These are phyloP conservation scores for Toxicodendron radicans DNA, from an alignment of 345 rosid genomes.

Conservation along the genomic window DNA sequence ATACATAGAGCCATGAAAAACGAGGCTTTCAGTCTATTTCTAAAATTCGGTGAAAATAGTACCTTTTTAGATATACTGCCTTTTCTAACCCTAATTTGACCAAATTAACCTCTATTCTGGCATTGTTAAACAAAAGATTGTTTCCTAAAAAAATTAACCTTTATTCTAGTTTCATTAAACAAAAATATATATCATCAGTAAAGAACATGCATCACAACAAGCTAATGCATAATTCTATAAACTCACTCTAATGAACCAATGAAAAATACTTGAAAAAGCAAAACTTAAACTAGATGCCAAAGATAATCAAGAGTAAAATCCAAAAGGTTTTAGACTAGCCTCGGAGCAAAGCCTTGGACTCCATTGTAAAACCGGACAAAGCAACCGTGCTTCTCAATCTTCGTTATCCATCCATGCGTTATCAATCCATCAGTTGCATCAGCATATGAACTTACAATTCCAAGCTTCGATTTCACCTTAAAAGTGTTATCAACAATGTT, in stretches of 20 bases:
- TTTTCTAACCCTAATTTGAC: not conserved
- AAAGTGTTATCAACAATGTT: conserved; percentile 19
- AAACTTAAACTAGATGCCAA: not conserved
- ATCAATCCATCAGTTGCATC: conserved; percentile 80
- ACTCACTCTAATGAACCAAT: not conserved
- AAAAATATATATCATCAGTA: not conserved
- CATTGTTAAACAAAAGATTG: not conserved
- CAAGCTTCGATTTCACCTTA: conserved; percentile 91
- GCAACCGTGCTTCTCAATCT: conserved; percentile 94
- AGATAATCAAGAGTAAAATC: not conserved
- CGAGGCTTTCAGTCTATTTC: too few species aligned
- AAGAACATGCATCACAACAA: not conserved
- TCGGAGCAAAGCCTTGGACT: conserved; percentile 92
- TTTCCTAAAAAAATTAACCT: too few species aligned
- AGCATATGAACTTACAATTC: conserved; percentile 75
- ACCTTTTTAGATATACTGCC: not conserved
- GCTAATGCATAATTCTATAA: not conserved
- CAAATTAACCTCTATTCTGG: not conserved
- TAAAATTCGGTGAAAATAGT: too few species aligned
- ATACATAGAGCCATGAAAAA: too few species aligned
- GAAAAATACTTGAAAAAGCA: not conserved
- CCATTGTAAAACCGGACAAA: conserved; percentile 93
- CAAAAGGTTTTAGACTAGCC: conserved; percentile 45
- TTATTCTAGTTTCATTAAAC: not conserved
- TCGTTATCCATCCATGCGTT: conserved; percentile 97